These are phyloP conservation scores for Rhodamnia argentea DNA, from an alignment of 345 rosid species.

Conservation along the genomic window DNA sequence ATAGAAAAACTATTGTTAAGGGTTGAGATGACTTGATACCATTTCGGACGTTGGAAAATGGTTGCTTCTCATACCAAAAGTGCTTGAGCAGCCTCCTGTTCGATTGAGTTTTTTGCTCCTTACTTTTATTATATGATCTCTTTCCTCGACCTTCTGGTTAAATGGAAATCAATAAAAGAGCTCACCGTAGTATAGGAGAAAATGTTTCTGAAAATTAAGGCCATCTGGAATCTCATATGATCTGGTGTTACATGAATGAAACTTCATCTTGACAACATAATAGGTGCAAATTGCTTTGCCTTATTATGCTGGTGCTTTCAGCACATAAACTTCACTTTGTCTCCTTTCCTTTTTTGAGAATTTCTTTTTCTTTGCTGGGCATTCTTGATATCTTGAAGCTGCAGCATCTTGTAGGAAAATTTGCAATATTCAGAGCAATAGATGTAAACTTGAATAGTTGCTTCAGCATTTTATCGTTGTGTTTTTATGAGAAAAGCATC, in stretches of 20 bases:
- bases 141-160: neutral
- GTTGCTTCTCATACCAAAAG: neutral
- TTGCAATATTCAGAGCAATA: neutral
- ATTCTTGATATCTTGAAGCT: neutral
- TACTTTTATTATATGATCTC: neutral
- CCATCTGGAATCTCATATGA: neutral
- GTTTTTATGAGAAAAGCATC: neutral
- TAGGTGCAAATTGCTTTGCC: neutral
- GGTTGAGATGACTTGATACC: neutral
- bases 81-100: neutral
- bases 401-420: neutral
- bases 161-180: neutral
- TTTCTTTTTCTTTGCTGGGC: neutral
- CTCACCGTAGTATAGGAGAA: neutral
- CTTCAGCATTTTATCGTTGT: neutral
- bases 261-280: neutral
- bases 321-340: neutral
- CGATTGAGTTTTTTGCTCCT: neutral
- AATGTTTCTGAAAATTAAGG: neutral
- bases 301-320: neutral
- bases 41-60: neutral
- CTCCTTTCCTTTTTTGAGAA: neutral
- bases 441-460: neutral
- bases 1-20: neutral
- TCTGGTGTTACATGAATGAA: neutral